These are phyloP conservation scores for Tolypocladium ophioglossoides DNA, from an alignment of 2,329 filamentous ascomycete genomes.

Conservation along the genomic window DNA sequence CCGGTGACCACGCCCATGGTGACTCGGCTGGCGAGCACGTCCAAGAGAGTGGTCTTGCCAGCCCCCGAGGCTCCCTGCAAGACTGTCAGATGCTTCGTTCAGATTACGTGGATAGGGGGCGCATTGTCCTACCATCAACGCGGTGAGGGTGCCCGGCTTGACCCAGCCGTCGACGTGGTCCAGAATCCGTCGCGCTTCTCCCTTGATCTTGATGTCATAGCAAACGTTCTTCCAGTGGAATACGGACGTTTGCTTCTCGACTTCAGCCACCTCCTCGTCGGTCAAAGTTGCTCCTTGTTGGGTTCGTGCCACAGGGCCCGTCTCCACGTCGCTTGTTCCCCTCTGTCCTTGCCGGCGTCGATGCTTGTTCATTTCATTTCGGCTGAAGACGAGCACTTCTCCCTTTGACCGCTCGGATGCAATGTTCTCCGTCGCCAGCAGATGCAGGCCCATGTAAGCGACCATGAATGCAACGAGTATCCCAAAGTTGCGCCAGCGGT, in stretches of 20 bases:
- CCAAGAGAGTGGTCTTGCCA: neutral
- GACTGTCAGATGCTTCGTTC: neutral
- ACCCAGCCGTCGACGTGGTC: neutral
- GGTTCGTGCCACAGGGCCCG: neutral
- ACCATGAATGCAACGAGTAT: neutral
- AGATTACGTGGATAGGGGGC: neutral
- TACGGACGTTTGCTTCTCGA: neutral
- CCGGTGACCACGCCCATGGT: neutral
- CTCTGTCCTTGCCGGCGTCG: neutral
- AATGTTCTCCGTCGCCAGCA: neutral
- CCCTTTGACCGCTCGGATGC: neutral
- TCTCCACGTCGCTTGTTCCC: neutral
- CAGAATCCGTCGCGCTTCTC: neutral
- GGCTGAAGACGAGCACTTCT: neutral
- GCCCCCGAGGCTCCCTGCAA: neutral
- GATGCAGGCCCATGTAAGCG: neutral
- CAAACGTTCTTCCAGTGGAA: neutral
- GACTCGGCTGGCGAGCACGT: neutral
- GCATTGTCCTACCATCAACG: neutral
- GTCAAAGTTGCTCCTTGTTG: neutral
- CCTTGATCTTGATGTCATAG: neutral
- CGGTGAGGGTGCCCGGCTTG: neutral
- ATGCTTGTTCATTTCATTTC: neutral
- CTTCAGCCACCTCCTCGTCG: neutral
- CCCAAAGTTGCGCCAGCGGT: neutral